Conservation (phyloP, 2,329 filamentous ascomycete species). For the Mariannaea sp. region DNA sequence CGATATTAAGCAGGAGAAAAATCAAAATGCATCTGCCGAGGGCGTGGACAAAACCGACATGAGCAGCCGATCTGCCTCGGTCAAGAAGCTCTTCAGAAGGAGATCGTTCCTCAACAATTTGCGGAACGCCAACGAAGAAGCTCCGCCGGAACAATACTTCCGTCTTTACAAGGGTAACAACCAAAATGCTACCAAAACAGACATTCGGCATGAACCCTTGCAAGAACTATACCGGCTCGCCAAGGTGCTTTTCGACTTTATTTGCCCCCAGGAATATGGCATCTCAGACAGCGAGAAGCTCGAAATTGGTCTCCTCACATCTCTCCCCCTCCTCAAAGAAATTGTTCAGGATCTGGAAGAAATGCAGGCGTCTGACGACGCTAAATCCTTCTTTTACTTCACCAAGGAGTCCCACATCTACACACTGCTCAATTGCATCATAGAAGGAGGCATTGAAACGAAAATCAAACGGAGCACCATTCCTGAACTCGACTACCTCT, state of each 20-base stretch:
- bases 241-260: constrained; percentile 97
- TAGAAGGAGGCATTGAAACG: constrained; percentile 94
- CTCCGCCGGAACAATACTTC: constrained; percentile 77
- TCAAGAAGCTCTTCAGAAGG: constrained; percentile 60
- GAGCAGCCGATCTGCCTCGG: constrained; percentile 41
- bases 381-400: constrained; percentile 98
- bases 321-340: constrained; percentile 89
- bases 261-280: constrained; percentile 97
- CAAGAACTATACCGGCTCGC: constrained; percentile 91
- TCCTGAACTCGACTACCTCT: constrained; percentile 95
- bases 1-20: constrained; percentile 43
- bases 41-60: constrained; percentile 49
- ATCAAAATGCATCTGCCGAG: constrained; percentile 41
- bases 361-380: constrained; percentile 91
- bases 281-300: constrained; percentile 95
- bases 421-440: constrained; percentile 94
- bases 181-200: constrained; percentile 71
- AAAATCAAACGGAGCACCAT: constrained; percentile 96
- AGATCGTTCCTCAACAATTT: constrained; percentile 63
- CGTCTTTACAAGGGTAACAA: constrained; percentile 82
- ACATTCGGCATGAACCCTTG: constrained; percentile 83
- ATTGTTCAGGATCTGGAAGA: constrained; percentile 97
- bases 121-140: constrained; percentile 57
- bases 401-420: constrained; percentile 99
- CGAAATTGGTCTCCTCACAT: constrained; percentile 96